Evolutionary conservation across 768 basidiomycete genomes (phyloP).

Genomic region (Psilocybe subaeruginosa): DNA sequence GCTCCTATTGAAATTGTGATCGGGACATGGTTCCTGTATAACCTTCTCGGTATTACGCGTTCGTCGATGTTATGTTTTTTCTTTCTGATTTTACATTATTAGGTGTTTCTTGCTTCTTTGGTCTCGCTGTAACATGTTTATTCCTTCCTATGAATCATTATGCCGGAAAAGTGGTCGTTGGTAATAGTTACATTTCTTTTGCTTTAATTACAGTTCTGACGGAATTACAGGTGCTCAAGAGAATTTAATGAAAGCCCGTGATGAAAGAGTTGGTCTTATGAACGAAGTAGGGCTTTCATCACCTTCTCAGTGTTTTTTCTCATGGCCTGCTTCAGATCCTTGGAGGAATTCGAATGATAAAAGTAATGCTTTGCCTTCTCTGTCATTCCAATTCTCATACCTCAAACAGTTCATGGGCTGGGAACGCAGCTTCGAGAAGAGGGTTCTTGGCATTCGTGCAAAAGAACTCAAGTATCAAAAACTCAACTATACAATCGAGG

Average conservation of each 20-base stretch:
- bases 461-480: conserved; percentile 69
- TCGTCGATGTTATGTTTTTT: conserved; percentile 41
- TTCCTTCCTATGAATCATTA: conserved; percentile 25
- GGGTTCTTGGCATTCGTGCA: conserved; percentile 56
- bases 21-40: conserved; percentile 38
- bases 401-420: conserved; percentile 47
- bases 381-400: neutral
- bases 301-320: neutral
- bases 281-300: conserved; percentile 57
- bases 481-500: conserved; percentile 87
- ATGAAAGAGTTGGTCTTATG: conserved; percentile 89
- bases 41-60: too few relatives aligned
- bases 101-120: conserved; percentile 25
- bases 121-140: conserved; percentile 21
- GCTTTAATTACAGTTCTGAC: conserved; percentile 77
- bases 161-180: conserved; percentile 31
- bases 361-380: conserved; percentile 37
- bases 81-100: neutral
- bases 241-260: conserved; percentile 67
- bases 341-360: conserved; percentile 90
- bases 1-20: conserved; percentile 23
- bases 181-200: conserved; percentile 74
- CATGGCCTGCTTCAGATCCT: conserved; percentile 54
- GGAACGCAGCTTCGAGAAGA: conserved; percentile 73
- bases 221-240: conserved; percentile 18